Evolutionary conservation across 345 rosid genomes (phyloP).

Genomic region (Populus tremula): DNA sequence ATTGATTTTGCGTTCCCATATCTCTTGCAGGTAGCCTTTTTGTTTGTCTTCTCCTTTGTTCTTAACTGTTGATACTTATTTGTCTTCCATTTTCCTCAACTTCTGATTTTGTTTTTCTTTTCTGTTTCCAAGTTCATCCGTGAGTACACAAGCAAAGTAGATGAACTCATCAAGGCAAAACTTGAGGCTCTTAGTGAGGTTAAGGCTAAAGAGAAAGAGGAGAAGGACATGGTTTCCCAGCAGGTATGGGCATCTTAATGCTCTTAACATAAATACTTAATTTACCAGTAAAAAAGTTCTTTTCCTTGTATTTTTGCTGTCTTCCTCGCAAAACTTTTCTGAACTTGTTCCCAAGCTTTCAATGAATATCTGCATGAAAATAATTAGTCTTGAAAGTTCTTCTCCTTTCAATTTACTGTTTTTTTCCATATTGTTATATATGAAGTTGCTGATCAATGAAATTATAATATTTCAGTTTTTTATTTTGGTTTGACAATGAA

Average conservation of each 20-base stretch:
- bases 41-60: neutral
- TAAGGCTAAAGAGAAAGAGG: conserved; percentile 66
- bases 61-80: neutral
- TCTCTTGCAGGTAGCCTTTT: conserved; percentile 20
- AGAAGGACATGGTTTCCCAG: conserved; percentile 71
- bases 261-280: neutral
- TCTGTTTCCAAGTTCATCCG: conserved; percentile 54
- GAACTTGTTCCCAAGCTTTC: neutral
- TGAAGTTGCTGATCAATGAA: neutral
- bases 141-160: conserved; percentile 73
- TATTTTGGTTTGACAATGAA: neutral
- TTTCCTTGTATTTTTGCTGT: neutral
- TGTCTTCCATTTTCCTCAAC: neutral
- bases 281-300: neutral
- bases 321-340: neutral
- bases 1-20: conserved; percentile 87
- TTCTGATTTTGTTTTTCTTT: neutral
- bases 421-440: neutral
- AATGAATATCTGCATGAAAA: neutral
- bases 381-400: neutral
- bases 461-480: neutral
- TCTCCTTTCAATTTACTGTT: neutral
- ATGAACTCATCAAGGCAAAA: conserved; percentile 69
- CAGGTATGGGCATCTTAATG: conserved; percentile 46
- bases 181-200: conserved; percentile 59